These are phyloP conservation scores for Sugiyamaella xylanicola DNA, from an alignment of 1,139 yeast genomes.

Conservation along the genomic window DNA sequence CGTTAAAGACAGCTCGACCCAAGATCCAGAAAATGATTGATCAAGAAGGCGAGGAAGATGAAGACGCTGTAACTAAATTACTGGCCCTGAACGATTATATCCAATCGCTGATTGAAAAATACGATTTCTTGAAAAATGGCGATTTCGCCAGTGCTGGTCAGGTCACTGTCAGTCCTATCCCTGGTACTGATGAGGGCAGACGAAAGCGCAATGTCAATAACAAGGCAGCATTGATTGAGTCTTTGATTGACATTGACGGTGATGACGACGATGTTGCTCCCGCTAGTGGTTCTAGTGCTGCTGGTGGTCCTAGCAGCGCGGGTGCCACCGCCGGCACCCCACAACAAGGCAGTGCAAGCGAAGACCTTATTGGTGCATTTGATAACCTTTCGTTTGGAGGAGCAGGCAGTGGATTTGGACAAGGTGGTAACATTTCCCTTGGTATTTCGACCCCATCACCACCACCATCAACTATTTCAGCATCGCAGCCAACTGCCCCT, in stretches of 20 bases:
- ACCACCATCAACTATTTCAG: conserved; percentile 26
- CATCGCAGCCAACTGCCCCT: conserved; percentile 36
- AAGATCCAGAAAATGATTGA: conserved; percentile 80
- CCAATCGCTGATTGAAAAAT: conserved; percentile 68
- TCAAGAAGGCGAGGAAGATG: conserved; percentile 57
- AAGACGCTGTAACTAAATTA: conserved; percentile 65
- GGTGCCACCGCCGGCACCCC: conserved; percentile 9
- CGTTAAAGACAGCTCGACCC: conserved; percentile 85
- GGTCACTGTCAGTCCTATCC: conserved; percentile 48
- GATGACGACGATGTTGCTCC: conserved; percentile 42
- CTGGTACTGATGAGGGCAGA: conserved; percentile 41
- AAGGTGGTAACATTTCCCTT: conserved; percentile 48
- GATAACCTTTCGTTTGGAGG: conserved; percentile 58
- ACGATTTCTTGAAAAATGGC: conserved; percentile 65
- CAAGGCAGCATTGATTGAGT: conserved; percentile 43
- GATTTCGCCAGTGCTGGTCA: conserved; percentile 61
- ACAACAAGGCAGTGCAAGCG: conserved; percentile 41
- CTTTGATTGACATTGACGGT: conserved; percentile 81
- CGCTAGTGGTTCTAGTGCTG: conserved; percentile 37
- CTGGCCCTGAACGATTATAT: conserved; percentile 75
- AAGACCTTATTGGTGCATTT: conserved; percentile 72
- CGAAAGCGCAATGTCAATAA: conserved; percentile 45
- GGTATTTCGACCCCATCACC: conserved; percentile 29
- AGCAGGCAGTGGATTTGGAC: conserved; percentile 34
- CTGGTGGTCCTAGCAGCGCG: conserved; percentile 28